A percentile compares a stretch with the other conserved stretches of the same genome.
Evolutionary conservation across 2,329 filamentous ascomycete species (phyloP).

Genomic region (Fusarium graminum): DNA sequence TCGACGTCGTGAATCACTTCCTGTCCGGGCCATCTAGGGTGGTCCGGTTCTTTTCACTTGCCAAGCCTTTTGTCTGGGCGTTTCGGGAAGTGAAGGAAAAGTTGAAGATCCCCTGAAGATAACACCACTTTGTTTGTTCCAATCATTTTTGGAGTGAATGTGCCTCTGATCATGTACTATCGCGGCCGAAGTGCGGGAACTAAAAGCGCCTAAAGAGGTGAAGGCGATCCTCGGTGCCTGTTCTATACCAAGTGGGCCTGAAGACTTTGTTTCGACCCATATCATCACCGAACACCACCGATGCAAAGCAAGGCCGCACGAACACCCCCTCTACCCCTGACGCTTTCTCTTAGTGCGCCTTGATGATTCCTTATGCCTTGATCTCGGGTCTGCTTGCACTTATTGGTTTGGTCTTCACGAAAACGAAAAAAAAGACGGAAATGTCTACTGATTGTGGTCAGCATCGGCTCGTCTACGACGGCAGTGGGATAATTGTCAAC

Average conservation of each 20-base stretch:
- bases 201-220: constrained; percentile 3
- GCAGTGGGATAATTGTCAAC: constrained; percentile 12
- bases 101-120: constrained; percentile 8
- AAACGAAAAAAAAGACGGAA: constrained; percentile 20
- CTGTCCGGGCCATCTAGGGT: constrained; percentile 51
- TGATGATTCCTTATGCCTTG: not conserved
- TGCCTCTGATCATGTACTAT: constrained; percentile 7
- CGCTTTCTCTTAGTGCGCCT: constrained; percentile 15
- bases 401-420: constrained; percentile 3
- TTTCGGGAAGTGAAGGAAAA: not conserved
- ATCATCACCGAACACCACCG: constrained; percentile 46
- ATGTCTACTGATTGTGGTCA: constrained; percentile 17
- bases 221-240: constrained; percentile 33
- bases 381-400: not conserved
- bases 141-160: constrained; percentile 4
- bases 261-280: constrained; percentile 39
- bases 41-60: not conserved
- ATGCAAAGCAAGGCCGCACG: constrained; percentile 32
- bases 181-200: constrained; percentile 13
- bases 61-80: not conserved
- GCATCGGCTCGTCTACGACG: not conserved
- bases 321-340: constrained; percentile 39
- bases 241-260: constrained; percentile 41
- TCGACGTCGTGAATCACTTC: constrained; percentile 48
- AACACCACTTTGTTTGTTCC: constrained; percentile 12